Evolutionary conservation across 768 basidiomycete genomes (phyloP), one percentile per base, ranked within the genome.

Genomic region (Grammothele lineata): DNA sequence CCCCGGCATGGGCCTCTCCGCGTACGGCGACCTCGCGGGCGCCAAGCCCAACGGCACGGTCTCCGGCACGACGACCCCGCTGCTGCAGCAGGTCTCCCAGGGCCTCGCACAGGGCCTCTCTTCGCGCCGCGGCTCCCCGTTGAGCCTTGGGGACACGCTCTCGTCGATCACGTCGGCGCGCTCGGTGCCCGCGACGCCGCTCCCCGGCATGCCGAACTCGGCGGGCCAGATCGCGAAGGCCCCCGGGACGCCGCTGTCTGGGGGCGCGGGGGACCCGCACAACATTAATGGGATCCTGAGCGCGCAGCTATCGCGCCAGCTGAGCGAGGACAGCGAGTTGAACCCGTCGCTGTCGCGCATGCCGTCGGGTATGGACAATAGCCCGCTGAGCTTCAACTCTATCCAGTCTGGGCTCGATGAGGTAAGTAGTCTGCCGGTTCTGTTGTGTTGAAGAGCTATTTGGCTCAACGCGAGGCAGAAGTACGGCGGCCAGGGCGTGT

Each of bases 121-220:
- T 10, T 87, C 87, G 18, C 83, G 88, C 48, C 78, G 87, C 35
- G 80, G 83, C 18, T 91, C 89, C 14, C 88, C 89, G 25, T 81
- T 80, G 11, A 77, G 77, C 43, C 61, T 80, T 15, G 65, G 84
- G 18, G 87, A 90, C 44, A 72, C 69, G 43, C 63, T 87, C 44
- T 76, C 75, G 27, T 68, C 71, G 27, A 73, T 81, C 25, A 78
- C 71, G 19, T 71, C 79, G 15, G 76, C 85, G 25, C 84, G 88
- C 47, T 92, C 89, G 33, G 89, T 92, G 18, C 89, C 89, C 39
- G 87, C 86, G 1, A 91, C 89, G 3, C 89, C 89, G 18, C 65
- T 89, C 6, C 68, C 69, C 8, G 78, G 76, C 9, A 66, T 83
- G n/a, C 56, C 79, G 12, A 74, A 71, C 36, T 72, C 71, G 34